Evolutionary conservation across 495 filamentous ascomycete species (phyloP).

Genomic region (Penicillium dipodomyicola): DNA sequence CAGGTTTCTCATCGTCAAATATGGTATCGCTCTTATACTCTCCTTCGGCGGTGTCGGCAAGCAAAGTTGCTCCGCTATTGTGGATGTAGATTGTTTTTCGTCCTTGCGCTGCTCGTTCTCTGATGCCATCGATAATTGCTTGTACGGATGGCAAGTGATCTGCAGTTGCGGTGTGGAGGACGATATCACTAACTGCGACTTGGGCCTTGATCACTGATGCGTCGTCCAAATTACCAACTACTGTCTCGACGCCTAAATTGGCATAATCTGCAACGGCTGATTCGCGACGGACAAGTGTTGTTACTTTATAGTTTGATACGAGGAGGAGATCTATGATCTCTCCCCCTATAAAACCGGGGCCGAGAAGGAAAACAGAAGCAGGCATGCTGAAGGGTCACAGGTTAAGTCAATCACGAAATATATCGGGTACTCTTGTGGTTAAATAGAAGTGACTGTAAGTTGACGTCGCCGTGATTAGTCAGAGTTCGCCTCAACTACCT

Average conservation of each 20-base stretch:
- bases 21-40: conserved; percentile 29
- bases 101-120: conserved; percentile 25
- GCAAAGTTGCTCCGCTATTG: conserved; percentile 32
- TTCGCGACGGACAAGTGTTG: conserved; percentile 32
- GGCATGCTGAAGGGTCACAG: not conserved
- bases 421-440: not conserved
- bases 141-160: conserved; percentile 36
- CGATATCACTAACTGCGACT: conserved; percentile 28
- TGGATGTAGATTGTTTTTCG: conserved; percentile 39
- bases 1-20: conserved; percentile 31
- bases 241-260: conserved; percentile 16
- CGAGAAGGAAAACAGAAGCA: conserved; percentile 33
- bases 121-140: conserved; percentile 35
- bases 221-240: conserved; percentile 31
- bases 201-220: conserved; percentile 30
- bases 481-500: not conserved
- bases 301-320: conserved; percentile 31
- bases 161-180: conserved; percentile 39
- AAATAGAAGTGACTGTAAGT: not conserved
- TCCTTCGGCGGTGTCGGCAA: conserved; percentile 22
- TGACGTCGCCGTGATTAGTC: conserved; percentile 2
- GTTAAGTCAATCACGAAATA: not conserved
- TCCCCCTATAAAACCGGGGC: conserved; percentile 41
- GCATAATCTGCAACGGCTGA: conserved; percentile 22
- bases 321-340: conserved; percentile 37